Percentiles rank a stretch among this genome's conserved stretches.
These are phyloP conservation scores for Cyclotella sp. DNA, from an alignment of 108 stramenopile genomes.

Conservation along the genomic window DNA sequence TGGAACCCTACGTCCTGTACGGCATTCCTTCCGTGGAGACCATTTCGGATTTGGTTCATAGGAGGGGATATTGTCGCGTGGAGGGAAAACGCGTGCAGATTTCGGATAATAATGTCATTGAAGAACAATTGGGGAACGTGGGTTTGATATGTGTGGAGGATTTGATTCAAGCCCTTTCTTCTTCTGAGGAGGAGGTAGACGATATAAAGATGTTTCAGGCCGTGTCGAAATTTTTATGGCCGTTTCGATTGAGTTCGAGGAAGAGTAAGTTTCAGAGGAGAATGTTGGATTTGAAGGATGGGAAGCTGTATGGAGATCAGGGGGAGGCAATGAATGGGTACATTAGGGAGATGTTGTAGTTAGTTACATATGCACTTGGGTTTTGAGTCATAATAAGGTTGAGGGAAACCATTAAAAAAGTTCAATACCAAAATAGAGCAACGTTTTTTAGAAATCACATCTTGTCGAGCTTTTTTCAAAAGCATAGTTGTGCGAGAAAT, in stretches of 20 bases:
- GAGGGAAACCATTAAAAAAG: no score
- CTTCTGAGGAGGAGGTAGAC: slow-evolving; percentile 37
- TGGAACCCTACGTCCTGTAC: slow-evolving; percentile 87
- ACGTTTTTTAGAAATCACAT: no score
- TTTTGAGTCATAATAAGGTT: background rate
- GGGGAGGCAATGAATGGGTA: slow-evolving; percentile 87
- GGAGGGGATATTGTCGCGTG: slow-evolving; percentile 70
- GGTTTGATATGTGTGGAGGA: slow-evolving; percentile 91
- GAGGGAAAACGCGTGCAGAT: slow-evolving; percentile 79
- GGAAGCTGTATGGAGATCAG: slow-evolving; percentile 86
- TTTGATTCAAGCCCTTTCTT: slow-evolving; percentile 79
- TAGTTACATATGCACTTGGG: background rate
- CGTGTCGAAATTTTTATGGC: slow-evolving; percentile 74
- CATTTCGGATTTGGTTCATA: slow-evolving; percentile 76
- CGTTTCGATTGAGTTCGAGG: slow-evolving; percentile 73
- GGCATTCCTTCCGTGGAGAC: slow-evolving; percentile 73
- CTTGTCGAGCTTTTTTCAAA: no score
- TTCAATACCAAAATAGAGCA: background rate
- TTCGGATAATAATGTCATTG: slow-evolving; percentile 85
- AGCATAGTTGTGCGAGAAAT: no score
- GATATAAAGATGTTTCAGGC: slow-evolving; percentile 37
- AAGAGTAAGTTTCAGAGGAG: slow-evolving; percentile 81
- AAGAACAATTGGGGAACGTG: slow-evolving; percentile 68
- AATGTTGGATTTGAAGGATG: slow-evolving; percentile 75
- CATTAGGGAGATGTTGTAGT: slow-evolving; percentile 84